Percentiles rank a stretch among this genome's conserved stretches.
phyloP scores from a whole-genome alignment of 2,329 filamentous ascomycete species.

The Rugonectria rugulosa region DNA sequence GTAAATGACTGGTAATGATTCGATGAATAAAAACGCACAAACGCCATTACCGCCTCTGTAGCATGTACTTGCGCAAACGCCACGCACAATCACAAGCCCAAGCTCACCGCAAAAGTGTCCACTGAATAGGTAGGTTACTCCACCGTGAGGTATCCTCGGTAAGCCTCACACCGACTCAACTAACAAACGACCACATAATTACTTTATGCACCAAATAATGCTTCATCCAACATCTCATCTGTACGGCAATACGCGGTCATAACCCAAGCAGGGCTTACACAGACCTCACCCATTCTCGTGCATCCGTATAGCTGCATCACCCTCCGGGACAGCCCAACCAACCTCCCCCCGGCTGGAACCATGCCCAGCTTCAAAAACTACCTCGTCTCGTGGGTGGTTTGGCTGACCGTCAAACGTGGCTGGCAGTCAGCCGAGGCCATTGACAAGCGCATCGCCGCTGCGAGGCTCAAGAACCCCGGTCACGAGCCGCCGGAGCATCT shows the following conservation, averaged over 20 bases:
- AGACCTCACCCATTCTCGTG: neutral
- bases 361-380: slow-evolving; percentile 41
- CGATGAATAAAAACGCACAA: no score
- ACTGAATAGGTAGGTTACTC: slow-evolving; percentile 11
- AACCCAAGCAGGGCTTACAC: neutral
- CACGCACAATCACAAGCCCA: neutral
- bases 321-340: neutral
- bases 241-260: neutral
- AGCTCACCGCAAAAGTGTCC: slow-evolving; percentile 16
- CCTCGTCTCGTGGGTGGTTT: slow-evolving; percentile 38
- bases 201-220: neutral
- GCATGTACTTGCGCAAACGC: no score
- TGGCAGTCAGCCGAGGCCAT: slow-evolving; percentile 37
- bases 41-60: no score
- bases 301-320: neutral
- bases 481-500: slow-evolving; percentile 35
- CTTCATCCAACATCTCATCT: neutral
- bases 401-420: slow-evolving; percentile 37
- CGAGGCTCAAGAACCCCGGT: slow-evolving; percentile 28
- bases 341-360: slow-evolving; percentile 1
- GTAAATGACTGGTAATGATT: no score
- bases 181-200: neutral
- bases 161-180: slow-evolving; percentile 1
- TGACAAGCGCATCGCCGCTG: slow-evolving; percentile 33
- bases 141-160: slow-evolving; percentile 3